Evolutionary conservation across 768 basidiomycete genomes (phyloP).

Genomic region (Macrolepiota albuminosa): DNA sequence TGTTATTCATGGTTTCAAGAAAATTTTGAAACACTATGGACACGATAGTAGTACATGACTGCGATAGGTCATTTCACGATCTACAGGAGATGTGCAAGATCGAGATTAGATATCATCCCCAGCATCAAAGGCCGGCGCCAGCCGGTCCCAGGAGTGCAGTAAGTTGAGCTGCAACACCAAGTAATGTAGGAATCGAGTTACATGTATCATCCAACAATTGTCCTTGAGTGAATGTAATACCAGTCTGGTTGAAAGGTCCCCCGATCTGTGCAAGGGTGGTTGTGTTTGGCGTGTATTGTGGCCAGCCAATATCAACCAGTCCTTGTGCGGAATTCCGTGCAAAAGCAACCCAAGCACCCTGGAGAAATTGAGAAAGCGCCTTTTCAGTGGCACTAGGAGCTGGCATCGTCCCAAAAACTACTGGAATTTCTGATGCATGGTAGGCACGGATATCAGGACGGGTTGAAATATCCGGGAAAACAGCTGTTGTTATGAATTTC

Average conservation of each 20-base stretch:
- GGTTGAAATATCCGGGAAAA: slow-evolving; percentile 32
- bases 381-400: slow-evolving; percentile 18
- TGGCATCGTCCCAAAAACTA: slow-evolving; percentile 33
- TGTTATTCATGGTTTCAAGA: no score
- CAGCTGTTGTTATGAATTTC: slow-evolving; percentile 15
- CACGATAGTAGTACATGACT: background rate
- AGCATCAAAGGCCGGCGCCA: background rate
- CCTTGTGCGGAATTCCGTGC: slow-evolving; percentile 33
- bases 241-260: slow-evolving; percentile 12
- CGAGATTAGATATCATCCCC: background rate
- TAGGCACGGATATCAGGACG: slow-evolving; percentile 31
- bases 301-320: slow-evolving; percentile 23
- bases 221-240: slow-evolving; percentile 11
- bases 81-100: background rate
- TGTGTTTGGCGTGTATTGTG: slow-evolving; percentile 18
- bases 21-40: no score
- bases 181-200: slow-evolving; percentile 3
- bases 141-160: slow-evolving; percentile 1
- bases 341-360: slow-evolving; percentile 37
- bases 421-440: slow-evolving; percentile 34
- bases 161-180: slow-evolving; percentile 2
- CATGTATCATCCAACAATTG: slow-evolving; percentile 14
- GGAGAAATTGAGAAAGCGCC: slow-evolving; percentile 29
- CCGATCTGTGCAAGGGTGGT: slow-evolving; percentile 16
- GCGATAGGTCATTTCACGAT: background rate